phyloP scores from a whole-genome alignment of 2,329 filamentous ascomycete genomes.

The Arachnomyces sp. region DNA sequence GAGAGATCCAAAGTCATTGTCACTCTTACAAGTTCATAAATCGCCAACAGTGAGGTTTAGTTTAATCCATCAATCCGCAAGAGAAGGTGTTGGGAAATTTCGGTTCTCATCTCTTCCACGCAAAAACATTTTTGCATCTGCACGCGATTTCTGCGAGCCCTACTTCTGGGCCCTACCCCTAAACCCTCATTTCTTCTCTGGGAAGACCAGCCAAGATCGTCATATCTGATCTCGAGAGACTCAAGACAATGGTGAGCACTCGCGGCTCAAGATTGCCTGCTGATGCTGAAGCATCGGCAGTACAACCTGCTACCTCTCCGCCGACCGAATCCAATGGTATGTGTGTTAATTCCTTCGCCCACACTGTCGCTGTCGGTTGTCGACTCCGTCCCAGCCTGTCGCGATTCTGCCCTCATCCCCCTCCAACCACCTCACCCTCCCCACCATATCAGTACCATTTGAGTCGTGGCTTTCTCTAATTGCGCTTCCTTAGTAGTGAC shows the following conservation, averaged over 20 bases:
- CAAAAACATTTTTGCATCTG: neutral
- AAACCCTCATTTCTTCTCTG: slow-evolving; percentile 43
- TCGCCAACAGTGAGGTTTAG: too few relatives aligned
- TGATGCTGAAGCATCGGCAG: slow-evolving; percentile 22
- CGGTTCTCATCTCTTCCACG: too few relatives aligned
- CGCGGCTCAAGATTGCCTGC: slow-evolving; percentile 21
- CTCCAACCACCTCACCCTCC: slow-evolving; percentile 1
- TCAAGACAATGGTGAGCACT: slow-evolving; percentile 27
- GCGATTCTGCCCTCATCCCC: slow-evolving; percentile 5
- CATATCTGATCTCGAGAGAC: slow-evolving; percentile 10
- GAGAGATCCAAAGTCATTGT: too few relatives aligned
- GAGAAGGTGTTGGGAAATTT: too few relatives aligned
- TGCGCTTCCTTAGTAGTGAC: slow-evolving; percentile 11
- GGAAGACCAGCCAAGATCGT: slow-evolving; percentile 26
- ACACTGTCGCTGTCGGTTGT: neutral
- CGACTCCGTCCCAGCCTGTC: neutral
- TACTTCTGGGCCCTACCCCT: slow-evolving; percentile 41
- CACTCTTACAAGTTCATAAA: too few relatives aligned
- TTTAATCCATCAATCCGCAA: too few relatives aligned
- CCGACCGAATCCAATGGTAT: slow-evolving; percentile 28
- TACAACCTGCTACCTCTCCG: slow-evolving; percentile 23
- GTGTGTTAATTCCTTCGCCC: slow-evolving; percentile 11
- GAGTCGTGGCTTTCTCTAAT: neutral
- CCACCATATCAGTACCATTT: too few relatives aligned
- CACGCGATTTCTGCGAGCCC: slow-evolving; percentile 26